Percentiles rank a stretch among this genome's conserved stretches.
Conservation (phyloP, 78 protist genomes). For the Guillardia theta region DNA sequence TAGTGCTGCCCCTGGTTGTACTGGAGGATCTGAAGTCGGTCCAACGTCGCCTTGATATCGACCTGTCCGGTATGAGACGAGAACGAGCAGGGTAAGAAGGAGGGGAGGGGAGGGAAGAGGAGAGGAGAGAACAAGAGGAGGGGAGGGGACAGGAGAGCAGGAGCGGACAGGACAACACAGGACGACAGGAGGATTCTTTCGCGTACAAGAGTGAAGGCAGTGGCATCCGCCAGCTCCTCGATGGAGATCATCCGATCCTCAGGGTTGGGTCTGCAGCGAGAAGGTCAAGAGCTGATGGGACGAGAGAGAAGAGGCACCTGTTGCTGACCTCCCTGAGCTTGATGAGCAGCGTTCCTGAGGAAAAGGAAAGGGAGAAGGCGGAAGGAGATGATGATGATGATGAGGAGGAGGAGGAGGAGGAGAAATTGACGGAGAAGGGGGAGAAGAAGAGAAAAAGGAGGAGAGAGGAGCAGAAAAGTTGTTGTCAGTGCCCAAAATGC, state of each 20-base stretch:
- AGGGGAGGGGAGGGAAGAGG: not conserved
- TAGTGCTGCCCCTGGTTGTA: slow-evolving; percentile 81
- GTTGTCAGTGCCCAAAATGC: no score
- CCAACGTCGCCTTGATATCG: slow-evolving; percentile 5
- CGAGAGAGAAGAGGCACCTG: not conserved
- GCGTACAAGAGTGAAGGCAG: not conserved
- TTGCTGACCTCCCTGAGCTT: no score
- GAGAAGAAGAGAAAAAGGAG: not conserved
- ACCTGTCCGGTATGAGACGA: not conserved
- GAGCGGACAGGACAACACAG: not conserved
- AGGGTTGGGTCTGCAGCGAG: not conserved
- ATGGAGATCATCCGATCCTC: not conserved
- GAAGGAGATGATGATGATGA: not conserved
- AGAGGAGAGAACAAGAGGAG: not conserved
- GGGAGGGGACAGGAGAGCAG: not conserved
- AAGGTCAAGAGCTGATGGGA: not conserved
- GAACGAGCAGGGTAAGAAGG: not conserved
- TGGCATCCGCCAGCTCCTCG: not conserved
- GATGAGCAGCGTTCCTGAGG: no score
- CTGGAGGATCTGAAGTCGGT: slow-evolving; percentile 69
- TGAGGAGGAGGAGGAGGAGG: not conserved
- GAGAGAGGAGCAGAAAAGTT: not conserved
- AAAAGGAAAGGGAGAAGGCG: not conserved
- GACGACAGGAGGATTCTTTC: not conserved
- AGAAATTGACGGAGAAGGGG: not conserved